These are phyloP conservation scores for Tulasnella sp. DNA, from an alignment of 768 basidiomycete genomes.

Conservation along the genomic window DNA sequence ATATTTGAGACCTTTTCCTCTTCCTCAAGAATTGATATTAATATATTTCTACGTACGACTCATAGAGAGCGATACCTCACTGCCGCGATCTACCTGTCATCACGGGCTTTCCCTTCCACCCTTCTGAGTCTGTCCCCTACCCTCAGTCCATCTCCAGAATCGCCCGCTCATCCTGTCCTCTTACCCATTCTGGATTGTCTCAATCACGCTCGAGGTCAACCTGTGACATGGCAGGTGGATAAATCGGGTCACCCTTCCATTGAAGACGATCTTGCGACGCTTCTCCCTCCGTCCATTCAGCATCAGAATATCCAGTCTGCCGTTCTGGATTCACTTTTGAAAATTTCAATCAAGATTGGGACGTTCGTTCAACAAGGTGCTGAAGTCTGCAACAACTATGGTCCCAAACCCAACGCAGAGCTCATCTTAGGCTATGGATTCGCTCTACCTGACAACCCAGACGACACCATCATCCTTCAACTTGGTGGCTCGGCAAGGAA, in stretches of 20 bases:
- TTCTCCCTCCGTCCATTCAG: too few species aligned
- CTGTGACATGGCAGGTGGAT: slow-evolving; percentile 68
- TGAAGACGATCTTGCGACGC: not conserved
- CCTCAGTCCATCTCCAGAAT: slow-evolving; percentile 33
- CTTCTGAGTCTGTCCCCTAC: slow-evolving; percentile 52
- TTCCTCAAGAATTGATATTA: not conserved
- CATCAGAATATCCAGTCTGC: not conserved
- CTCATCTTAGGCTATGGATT: slow-evolving; percentile 91
- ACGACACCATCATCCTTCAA: slow-evolving; percentile 76
- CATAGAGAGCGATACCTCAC: slow-evolving; percentile 61
- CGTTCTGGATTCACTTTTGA: slow-evolving; percentile 22
- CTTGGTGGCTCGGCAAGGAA: slow-evolving; percentile 41
- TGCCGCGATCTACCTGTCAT: slow-evolving; percentile 69
- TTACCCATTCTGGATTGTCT: slow-evolving; percentile 80
- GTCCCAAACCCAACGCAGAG: slow-evolving; percentile 81
- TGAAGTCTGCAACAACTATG: slow-evolving; percentile 87
- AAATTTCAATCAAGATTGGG: slow-evolving; percentile 56
- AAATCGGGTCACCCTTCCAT: not conserved
- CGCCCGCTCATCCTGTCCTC: slow-evolving; percentile 56
- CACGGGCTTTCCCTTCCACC: slow-evolving; percentile 82
- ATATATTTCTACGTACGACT: not conserved
- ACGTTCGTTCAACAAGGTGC: slow-evolving; percentile 30
- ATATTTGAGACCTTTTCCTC: not conserved
- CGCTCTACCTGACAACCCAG: slow-evolving; percentile 63
- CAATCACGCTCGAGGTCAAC: slow-evolving; percentile 72